phyloP scores from a whole-genome alignment of 2,329 filamentous ascomycete genomes.

The Pezicula radicicola region DNA sequence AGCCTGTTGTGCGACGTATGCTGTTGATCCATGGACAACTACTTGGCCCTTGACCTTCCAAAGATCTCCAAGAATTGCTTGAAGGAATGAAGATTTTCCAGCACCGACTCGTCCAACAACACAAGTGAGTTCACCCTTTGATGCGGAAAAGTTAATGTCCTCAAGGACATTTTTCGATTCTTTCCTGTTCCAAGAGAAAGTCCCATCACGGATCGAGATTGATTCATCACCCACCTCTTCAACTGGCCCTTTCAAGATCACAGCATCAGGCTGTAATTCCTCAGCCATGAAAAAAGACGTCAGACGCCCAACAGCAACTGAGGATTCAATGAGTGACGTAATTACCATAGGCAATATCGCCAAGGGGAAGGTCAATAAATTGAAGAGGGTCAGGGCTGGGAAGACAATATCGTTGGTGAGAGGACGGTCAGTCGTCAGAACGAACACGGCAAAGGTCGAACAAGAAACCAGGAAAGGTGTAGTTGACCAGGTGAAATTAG shows the following conservation, averaged over 20 bases:
- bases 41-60: slow-evolving; percentile 88
- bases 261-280: slow-evolving; percentile 84
- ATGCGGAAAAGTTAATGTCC: slow-evolving; percentile 83
- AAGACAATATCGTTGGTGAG: slow-evolving; percentile 95
- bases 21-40: slow-evolving; percentile 74
- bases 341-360: slow-evolving; percentile 97
- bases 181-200: slow-evolving; percentile 93
- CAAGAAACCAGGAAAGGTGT: slow-evolving; percentile 98
- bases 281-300: slow-evolving; percentile 84
- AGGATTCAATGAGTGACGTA: slow-evolving; percentile 90
- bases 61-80: slow-evolving; percentile 84
- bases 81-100: slow-evolving; percentile 91
- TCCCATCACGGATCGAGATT: slow-evolving; percentile 77
- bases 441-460: slow-evolving; percentile 92
- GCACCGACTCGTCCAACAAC: slow-evolving; percentile 91
- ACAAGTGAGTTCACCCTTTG: slow-evolving; percentile 91
- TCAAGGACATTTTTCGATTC: slow-evolving; percentile 68
- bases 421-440: slow-evolving; percentile 75
- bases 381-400: slow-evolving; percentile 89
- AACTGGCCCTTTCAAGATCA: slow-evolving; percentile 65
- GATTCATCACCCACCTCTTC: slow-evolving; percentile 81
- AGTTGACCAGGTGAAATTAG: slow-evolving; percentile 97
- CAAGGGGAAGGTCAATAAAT: slow-evolving; percentile 90
- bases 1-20: slow-evolving; percentile 88
- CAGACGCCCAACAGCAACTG: slow-evolving; percentile 84